Evolutionary conservation across 208 protist genomes (phyloP), one percentile per base, ranked within the genome.

Genomic region (Leishmania major): DNA sequence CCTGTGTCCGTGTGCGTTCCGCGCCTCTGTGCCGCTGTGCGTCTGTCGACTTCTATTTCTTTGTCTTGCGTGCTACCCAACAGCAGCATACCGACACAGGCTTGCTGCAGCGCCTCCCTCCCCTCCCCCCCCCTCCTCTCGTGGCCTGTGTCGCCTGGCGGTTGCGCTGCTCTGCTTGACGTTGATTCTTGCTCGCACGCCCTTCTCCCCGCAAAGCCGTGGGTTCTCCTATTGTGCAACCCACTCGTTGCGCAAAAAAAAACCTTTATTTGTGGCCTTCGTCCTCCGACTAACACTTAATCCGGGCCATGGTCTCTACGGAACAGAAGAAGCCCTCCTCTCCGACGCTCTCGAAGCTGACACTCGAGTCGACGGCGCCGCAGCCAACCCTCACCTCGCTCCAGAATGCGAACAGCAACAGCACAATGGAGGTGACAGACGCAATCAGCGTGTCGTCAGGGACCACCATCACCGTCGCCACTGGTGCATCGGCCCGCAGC

Each of bases 1-100:
- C 37, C 37, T 47, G 66, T 28, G 4, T 45, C 7, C 19, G 37
- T 47, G 37, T 3, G 37, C 37, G 17, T 45, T 71, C 28, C 37
- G 11, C 69, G 43, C 69, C 28, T 73, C 45, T 53, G 17, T n/a
- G 22, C 6, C 57, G 22, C 22, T 64, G 60, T 19, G 60, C 31
- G n/a, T 67, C 11, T 59, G 71, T 5, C 31, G 71, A 22, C 47
- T 31, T 75, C 45, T 77, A 6, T 79, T 57, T 66, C 49, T 80
- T 72, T 77, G 45, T 69, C 19, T 35, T 57, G 51, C n/a, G 40
- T 81, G 11, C 11, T 78, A 17, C 49, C 59, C 74, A 22, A 59
- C 22, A 31, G 22, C 40, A 17, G 8, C 15, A 17, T 31, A 49
- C 31, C 13, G 4, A 22, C 31, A 40, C 62, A 40, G 13, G 31